Percentiles rank a stretch among this genome's conserved stretches.
These are phyloP conservation scores for Leptographium wingfieldii DNA, from an alignment of 2,329 filamentous ascomycete genomes.

Conservation along the genomic window DNA sequence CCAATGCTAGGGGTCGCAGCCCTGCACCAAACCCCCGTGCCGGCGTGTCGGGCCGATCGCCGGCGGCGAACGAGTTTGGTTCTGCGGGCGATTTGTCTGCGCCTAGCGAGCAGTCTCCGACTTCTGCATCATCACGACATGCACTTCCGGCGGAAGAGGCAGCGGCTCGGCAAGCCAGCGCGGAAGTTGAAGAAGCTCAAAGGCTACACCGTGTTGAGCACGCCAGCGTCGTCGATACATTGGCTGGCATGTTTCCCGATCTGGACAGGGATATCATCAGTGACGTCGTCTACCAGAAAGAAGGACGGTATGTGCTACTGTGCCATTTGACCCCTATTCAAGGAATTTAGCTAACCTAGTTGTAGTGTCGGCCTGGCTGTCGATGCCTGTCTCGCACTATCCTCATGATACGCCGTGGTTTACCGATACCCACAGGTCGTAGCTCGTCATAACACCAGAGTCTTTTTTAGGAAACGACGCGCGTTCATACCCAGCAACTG, in stretches of 20 bases:
- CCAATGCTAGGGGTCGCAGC: conserved; percentile 22
- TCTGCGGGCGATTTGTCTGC: not conserved
- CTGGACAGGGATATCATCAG: conserved; percentile 89
- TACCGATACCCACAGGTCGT: too few species aligned
- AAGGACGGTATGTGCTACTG: conserved; percentile 64
- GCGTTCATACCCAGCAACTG: too few species aligned
- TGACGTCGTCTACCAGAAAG: conserved; percentile 91
- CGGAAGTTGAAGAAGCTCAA: conserved; percentile 77
- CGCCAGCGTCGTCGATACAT: conserved; percentile 79
- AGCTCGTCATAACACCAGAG: too few species aligned
- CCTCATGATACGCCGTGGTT: conserved; percentile 11
- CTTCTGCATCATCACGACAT: conserved; percentile 19
- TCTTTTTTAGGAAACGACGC: too few species aligned
- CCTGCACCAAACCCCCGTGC: conserved; percentile 18
- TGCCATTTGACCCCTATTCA: not conserved
- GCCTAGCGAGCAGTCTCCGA: conserved; percentile 16
- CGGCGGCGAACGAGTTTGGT: not conserved
- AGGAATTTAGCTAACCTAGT: conserved; percentile 8
- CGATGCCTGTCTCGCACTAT: conserved; percentile 68
- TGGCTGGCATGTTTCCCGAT: conserved; percentile 94
- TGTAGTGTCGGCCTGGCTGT: conserved; percentile 70
- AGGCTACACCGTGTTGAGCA: conserved; percentile 76
- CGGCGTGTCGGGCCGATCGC: not conserved
- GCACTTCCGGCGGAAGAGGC: conserved; percentile 68
- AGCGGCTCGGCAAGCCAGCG: conserved; percentile 79